Evolutionary conservation across 2,329 filamentous ascomycete genomes (phyloP).

Genomic region (Ophiostoma perfectum): DNA sequence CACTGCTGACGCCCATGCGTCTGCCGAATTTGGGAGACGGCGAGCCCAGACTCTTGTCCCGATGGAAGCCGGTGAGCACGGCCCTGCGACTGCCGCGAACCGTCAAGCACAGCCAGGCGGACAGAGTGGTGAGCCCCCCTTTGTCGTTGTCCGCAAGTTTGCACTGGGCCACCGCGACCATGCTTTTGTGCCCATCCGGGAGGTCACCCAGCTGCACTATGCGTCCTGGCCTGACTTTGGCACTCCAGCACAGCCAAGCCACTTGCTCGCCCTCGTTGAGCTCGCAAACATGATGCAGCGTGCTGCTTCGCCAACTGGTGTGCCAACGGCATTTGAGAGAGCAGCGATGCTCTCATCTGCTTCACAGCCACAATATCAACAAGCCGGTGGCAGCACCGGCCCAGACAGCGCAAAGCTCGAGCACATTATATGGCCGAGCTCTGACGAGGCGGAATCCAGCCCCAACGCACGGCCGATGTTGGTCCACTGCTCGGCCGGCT

Average conservation of each 20-base stretch:
- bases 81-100: not conserved
- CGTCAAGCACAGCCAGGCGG: constrained; percentile 31
- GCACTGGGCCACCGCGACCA: constrained; percentile 68
- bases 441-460: constrained; percentile 56
- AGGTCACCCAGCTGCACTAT: constrained; percentile 93
- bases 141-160: constrained; percentile 81
- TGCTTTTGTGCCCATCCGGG: constrained; percentile 80
- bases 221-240: constrained; percentile 97
- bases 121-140: constrained; percentile 53
- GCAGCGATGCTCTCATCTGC: no score
- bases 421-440: constrained; percentile 40
- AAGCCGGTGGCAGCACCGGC: not conserved
- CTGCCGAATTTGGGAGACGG: constrained; percentile 17
- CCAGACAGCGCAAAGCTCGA: constrained; percentile 18
- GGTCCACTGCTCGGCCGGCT: constrained; percentile 94
- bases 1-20: not conserved
- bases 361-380: no score
- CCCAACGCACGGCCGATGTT: constrained; percentile 62
- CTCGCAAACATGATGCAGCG: constrained; percentile 71
- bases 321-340: not conserved
- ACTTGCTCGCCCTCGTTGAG: constrained; percentile 84
- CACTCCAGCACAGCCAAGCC: constrained; percentile 78
- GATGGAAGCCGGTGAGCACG: constrained; percentile 31
- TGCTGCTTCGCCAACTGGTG: constrained; percentile 34
- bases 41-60: constrained; percentile 37